Conservation (phyloP, 1,284 basidiomycete species). For the Pseudozyma sp. region DNA sequence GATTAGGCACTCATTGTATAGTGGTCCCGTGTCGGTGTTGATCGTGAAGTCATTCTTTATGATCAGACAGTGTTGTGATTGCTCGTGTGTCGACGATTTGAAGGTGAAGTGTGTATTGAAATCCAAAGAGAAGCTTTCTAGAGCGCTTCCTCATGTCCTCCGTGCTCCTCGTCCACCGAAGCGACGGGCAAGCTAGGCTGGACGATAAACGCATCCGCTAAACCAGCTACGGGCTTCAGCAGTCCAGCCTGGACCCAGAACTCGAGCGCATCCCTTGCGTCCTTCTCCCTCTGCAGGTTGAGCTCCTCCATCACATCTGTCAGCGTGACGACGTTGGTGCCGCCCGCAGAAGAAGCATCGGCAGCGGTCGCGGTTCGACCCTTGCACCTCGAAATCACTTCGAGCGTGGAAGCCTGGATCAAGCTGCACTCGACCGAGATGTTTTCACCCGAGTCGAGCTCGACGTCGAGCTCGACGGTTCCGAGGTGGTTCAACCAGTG, state of each 20-base stretch:
- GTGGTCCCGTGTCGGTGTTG: no score
- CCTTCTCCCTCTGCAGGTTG: conserved; percentile 43
- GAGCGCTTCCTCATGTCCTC: conserved; percentile 9
- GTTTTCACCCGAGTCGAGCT: conserved; percentile 46
- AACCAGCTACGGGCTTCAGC: conserved; percentile 14
- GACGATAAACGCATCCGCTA: conserved; percentile 40
- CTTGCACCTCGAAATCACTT: conserved; percentile 32
- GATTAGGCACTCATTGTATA: conserved; percentile 35
- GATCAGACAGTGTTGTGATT: no score
- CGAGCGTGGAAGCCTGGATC: conserved; percentile 40
- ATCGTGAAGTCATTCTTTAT: no score
- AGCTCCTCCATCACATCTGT: conserved; percentile 45
- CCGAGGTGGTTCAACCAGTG: conserved; percentile 59
- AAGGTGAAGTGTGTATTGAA: no score
- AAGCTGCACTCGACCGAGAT: conserved; percentile 40
- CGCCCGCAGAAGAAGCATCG: background rate
- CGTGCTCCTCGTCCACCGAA: conserved; percentile 3
- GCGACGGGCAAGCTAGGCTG: conserved; percentile 17
- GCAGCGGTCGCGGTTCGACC: background rate
- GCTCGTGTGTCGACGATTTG: background rate
- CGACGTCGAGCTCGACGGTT: conserved; percentile 54
- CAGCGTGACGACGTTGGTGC: conserved; percentile 28
- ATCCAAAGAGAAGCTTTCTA: no score
- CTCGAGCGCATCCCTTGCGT: conserved; percentile 38
- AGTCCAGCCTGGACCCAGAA: conserved; percentile 31